phyloP scores from a whole-genome alignment of 148 eudicot genomes.

The Agrostemma githago region DNA sequence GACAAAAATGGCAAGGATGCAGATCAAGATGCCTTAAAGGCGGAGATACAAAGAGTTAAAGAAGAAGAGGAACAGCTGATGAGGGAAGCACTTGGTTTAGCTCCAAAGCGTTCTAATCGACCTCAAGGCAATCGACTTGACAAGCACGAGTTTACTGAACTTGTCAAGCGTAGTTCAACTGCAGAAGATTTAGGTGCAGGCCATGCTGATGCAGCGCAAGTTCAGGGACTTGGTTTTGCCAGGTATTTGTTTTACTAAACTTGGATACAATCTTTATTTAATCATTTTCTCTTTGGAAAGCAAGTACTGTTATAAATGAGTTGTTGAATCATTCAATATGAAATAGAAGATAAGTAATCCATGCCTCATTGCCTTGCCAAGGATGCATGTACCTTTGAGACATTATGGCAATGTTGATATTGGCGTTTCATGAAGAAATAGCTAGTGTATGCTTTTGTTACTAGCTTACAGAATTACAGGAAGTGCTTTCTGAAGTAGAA shows the following conservation, averaged over 20 bases:
- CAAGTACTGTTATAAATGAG: neutral
- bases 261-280: neutral
- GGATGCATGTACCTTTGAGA: neutral
- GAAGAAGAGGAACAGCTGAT: conserved; percentile 95
- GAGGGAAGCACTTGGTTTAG: conserved; percentile 98
- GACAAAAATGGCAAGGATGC: conserved; percentile 53
- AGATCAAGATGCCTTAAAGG: conserved; percentile 70
- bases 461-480: neutral
- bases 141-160: conserved; percentile 89
- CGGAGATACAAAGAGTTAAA: conserved; percentile 79
- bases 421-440: neutral
- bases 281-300: neutral
- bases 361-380: neutral
- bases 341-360: neutral
- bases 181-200: conserved; percentile 98
- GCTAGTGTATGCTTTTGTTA: neutral
- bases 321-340: neutral
- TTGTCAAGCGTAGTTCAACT: conserved; percentile 88
- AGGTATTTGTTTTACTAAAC: conserved; percentile 41
- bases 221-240: conserved; percentile 88
- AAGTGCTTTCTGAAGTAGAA: neutral
- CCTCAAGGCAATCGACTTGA: conserved; percentile 81
- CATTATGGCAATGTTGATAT: neutral
- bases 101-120: conserved; percentile 71
- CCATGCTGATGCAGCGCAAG: conserved; percentile 93